Conservation (phyloP, 2,329 filamentous ascomycete species). For the Rachicladosporium sp. region DNA sequence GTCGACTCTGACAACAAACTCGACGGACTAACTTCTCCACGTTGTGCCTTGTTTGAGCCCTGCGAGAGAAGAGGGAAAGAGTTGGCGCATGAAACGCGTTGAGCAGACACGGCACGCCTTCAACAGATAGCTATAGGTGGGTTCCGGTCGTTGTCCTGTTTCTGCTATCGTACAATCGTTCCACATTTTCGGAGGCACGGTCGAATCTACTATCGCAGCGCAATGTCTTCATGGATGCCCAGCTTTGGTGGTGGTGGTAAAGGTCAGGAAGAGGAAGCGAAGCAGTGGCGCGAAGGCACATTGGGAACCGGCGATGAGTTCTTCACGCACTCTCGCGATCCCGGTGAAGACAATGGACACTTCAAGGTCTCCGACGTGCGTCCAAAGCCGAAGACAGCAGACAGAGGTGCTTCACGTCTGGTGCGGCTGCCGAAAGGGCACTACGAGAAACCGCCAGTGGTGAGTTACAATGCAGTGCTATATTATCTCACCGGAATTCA, state of each 20-base stretch:
- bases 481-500: too few species aligned
- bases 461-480: background rate
- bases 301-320: slow-evolving; percentile 4
- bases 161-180: too few species aligned
- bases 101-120: too few species aligned
- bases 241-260: slow-evolving; percentile 2
- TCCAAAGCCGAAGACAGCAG: slow-evolving; percentile 2
- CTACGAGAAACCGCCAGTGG: slow-evolving; percentile 4
- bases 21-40: too few species aligned
- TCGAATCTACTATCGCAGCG: too few species aligned
- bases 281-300: slow-evolving; percentile 4
- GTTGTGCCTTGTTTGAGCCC: too few species aligned
- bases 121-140: too few species aligned
- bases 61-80: too few species aligned
- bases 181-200: too few species aligned
- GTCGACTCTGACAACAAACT: too few species aligned
- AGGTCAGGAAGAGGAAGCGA: slow-evolving; percentile 4
- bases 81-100: too few species aligned
- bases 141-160: too few species aligned
- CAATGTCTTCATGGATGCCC: slow-evolving; percentile 5
- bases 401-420: slow-evolving; percentile 3
- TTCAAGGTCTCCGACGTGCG: slow-evolving; percentile 5
- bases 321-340: slow-evolving; percentile 4
- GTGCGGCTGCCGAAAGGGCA: slow-evolving; percentile 3
- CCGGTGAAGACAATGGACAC: slow-evolving; percentile 2